Percentiles rank a stretch among this genome's conserved stretches.
Evolutionary conservation across 129 eudicot genomes (phyloP).

Genomic region (Flaveria trinervia): DNA sequence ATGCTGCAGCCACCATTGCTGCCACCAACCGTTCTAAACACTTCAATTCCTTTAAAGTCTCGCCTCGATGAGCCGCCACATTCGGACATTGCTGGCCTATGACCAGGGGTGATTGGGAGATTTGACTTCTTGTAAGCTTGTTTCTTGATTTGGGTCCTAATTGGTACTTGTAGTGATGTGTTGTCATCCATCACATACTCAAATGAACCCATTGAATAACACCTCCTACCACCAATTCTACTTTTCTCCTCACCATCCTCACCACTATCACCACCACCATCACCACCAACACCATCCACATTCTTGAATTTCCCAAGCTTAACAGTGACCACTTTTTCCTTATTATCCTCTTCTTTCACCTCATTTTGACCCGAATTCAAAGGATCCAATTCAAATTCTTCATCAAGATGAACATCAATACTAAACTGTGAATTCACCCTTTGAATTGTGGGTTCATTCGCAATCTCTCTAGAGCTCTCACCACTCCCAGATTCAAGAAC

Average conservation of each 20-base stretch:
- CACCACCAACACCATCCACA: slow-evolving; percentile 49
- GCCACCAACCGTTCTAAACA: slow-evolving; percentile 34
- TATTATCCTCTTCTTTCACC: slow-evolving; percentile 45
- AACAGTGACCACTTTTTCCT: slow-evolving; percentile 60
- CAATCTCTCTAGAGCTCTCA: slow-evolving; percentile 66
- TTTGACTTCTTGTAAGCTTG: slow-evolving; percentile 47
- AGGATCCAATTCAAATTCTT: slow-evolving; percentile 29
- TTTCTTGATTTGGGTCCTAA: slow-evolving; percentile 64
- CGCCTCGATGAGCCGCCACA: slow-evolving; percentile 73
- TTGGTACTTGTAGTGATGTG: slow-evolving; percentile 64
- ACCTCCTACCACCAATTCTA: slow-evolving; percentile 70
- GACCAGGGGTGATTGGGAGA: slow-evolving; percentile 56
- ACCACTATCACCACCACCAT: slow-evolving; percentile 6
- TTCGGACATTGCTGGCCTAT: slow-evolving; percentile 68
- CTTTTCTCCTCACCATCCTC: slow-evolving; percentile 27
- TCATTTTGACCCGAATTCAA: slow-evolving; percentile 45
- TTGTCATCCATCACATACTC: slow-evolving; percentile 89
- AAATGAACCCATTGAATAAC: slow-evolving; percentile 93
- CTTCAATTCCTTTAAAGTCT: slow-evolving; percentile 63
- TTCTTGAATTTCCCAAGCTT: slow-evolving; percentile 86
- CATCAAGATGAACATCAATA: slow-evolving; percentile 45
- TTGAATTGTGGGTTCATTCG: slow-evolving; percentile 34
- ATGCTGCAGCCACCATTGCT: slow-evolving; percentile 30
- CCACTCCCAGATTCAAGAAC: slow-evolving; percentile 85
- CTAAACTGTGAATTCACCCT: slow-evolving; percentile 54